Conservation (phyloP, 371 early-diverging fungal species). For the Rhizopus arrhizus region DNA sequence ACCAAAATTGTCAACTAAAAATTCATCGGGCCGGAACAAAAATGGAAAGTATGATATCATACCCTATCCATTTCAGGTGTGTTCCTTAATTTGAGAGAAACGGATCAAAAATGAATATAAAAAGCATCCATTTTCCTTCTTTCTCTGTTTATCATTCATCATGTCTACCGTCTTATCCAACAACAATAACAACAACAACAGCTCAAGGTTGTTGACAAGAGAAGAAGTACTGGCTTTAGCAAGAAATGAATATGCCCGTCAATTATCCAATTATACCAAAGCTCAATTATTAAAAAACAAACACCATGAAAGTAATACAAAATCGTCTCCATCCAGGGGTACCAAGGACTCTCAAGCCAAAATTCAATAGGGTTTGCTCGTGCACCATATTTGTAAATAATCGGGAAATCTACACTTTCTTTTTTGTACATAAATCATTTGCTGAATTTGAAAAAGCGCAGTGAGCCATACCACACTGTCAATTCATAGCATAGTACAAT, state of each 20-base stretch:
- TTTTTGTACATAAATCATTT: too few relatives aligned
- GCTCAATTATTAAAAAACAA: conserved; percentile 14
- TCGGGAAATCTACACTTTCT: background rate
- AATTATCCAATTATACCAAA: conserved; percentile 35
- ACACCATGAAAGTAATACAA: background rate
- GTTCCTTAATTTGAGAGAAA: conserved; percentile 34
- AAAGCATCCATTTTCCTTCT: background rate
- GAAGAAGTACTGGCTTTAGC: conserved; percentile 46
- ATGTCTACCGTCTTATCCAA: background rate
- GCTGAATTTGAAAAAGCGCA: too few relatives aligned
- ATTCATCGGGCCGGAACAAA: background rate
- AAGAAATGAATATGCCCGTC: conserved; percentile 48
- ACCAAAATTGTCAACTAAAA: background rate
- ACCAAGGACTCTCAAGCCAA: background rate
- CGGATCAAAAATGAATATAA: conserved; percentile 30
- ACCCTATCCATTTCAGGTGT: background rate
- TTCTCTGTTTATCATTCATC: background rate
- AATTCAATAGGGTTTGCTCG: background rate
- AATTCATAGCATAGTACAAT: too few relatives aligned
- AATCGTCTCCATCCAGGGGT: background rate
- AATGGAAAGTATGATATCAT: background rate
- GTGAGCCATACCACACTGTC: too few relatives aligned
- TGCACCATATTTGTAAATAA: background rate
- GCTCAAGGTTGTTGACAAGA: conserved; percentile 20
- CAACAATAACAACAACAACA: background rate